Evolutionary conservation across 208 protist genomes (phyloP).

Genomic region (Leptomonas seymouri): DNA sequence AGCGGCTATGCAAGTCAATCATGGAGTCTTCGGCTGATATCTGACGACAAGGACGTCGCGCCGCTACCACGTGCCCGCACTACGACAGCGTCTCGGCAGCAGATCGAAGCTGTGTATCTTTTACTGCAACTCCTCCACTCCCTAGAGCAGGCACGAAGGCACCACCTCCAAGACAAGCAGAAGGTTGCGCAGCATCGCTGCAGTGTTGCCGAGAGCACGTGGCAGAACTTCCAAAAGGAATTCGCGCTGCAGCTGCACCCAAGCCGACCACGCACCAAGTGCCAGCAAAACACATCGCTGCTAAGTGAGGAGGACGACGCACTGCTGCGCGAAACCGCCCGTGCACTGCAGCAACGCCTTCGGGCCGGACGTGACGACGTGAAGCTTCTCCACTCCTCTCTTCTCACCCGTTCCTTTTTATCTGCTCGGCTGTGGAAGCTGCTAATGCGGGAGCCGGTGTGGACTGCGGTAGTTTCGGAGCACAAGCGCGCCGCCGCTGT

Average conservation of each 20-base stretch:
- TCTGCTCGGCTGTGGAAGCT: constrained; percentile 70
- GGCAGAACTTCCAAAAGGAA: constrained; percentile 23
- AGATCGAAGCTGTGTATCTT: constrained; percentile 25
- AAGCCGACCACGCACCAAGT: not conserved
- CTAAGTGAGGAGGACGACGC: constrained; percentile 4
- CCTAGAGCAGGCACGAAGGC: constrained; percentile 53
- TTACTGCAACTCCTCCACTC: constrained; percentile 47
- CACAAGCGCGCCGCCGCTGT: constrained; percentile 17
- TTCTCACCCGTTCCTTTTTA: constrained; percentile 63
- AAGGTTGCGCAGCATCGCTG: constrained; percentile 2
- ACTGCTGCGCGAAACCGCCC: constrained; percentile 21
- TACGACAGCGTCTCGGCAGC: constrained; percentile 14
- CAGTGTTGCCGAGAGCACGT: not conserved
- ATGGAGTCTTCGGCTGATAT: not conserved
- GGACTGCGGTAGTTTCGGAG: constrained; percentile 41
- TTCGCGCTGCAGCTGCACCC: constrained; percentile 16
- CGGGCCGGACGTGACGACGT: constrained; percentile 24
- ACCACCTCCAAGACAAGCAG: constrained; percentile 33
- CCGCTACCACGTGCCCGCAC: not conserved
- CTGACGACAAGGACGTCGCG: not conserved
- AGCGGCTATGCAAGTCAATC: no score
- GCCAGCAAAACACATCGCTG: not conserved
- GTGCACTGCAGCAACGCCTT: constrained; percentile 19
- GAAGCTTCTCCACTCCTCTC: constrained; percentile 45
- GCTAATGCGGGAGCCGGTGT: constrained; percentile 61